Evolutionary conservation across 225 moss, liverwort and hornwort genomes (phyloP).

Genomic region (Physcomitrium patens): DNA sequence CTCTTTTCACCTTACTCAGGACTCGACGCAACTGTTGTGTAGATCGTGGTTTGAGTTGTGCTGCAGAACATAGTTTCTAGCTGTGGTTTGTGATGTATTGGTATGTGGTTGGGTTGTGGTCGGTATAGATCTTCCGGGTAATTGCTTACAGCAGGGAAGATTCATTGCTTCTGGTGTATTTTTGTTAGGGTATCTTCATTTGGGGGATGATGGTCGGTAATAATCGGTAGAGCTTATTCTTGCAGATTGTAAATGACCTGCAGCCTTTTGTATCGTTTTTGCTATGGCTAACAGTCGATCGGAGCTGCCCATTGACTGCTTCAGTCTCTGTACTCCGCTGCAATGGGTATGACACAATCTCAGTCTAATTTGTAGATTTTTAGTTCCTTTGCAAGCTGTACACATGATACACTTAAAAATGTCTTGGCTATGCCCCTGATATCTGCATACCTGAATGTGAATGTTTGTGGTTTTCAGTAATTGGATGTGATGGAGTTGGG

Average conservation of each 20-base stretch:
- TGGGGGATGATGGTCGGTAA: neutral
- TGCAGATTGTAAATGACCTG: neutral
- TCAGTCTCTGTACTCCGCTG: neutral
- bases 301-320: neutral
- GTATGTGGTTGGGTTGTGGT: neutral
- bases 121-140: neutral
- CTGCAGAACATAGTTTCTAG: neutral
- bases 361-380: too few relatives aligned
- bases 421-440: too few relatives aligned
- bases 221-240: neutral
- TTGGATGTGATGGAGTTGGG: conserved; percentile 1
- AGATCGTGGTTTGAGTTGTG: too few relatives aligned
- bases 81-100: neutral
- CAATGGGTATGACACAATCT: conserved; percentile 3
- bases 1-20: too few relatives aligned
- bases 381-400: too few relatives aligned
- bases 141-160: conserved; percentile 4
- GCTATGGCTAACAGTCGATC: neutral
- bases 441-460: too few relatives aligned
- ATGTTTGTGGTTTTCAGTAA: too few relatives aligned
- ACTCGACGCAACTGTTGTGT: too few relatives aligned
- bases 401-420: too few relatives aligned
- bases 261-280: neutral
- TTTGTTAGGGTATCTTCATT: neutral
- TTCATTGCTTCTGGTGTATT: neutral